These are phyloP conservation scores for Prunus dulcis DNA, from an alignment of 306 rosid species.

Conservation along the genomic window DNA sequence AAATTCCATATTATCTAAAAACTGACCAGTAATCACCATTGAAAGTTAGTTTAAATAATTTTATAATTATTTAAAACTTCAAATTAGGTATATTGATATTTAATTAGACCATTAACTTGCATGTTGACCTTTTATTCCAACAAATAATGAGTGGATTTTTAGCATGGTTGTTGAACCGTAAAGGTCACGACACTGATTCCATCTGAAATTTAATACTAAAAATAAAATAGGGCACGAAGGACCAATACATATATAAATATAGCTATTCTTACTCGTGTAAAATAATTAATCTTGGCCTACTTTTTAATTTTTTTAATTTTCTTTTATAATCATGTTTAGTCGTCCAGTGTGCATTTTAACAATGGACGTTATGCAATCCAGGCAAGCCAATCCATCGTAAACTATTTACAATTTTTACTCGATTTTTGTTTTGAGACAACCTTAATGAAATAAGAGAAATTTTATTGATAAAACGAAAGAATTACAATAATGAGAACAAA, in stretches of 20 bases:
- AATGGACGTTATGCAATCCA: not conserved
- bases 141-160: not conserved
- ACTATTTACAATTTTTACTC: too few species aligned
- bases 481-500: fast-evolving
- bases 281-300: not conserved
- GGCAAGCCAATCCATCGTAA: not conserved
- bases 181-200: not conserved
- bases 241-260: not conserved
- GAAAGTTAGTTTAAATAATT: too few species aligned
- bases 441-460: fast-evolving
- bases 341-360: too few species aligned
- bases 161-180: not conserved
- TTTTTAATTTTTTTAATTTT: not conserved
- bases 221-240: not conserved
- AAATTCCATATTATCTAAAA: too few species aligned
- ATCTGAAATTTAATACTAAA: not conserved
- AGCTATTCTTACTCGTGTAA: not conserved
- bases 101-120: not conserved
- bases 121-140: not conserved
- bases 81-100: not conserved
- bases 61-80: not conserved
- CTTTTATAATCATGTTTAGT: not conserved
- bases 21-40: too few species aligned
- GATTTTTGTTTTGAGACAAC: too few species aligned
- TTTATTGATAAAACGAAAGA: too few species aligned